Base-by-base conservation (phyloP, 768 basidiomycete species). In the Tricholoma sp. region DNA sequence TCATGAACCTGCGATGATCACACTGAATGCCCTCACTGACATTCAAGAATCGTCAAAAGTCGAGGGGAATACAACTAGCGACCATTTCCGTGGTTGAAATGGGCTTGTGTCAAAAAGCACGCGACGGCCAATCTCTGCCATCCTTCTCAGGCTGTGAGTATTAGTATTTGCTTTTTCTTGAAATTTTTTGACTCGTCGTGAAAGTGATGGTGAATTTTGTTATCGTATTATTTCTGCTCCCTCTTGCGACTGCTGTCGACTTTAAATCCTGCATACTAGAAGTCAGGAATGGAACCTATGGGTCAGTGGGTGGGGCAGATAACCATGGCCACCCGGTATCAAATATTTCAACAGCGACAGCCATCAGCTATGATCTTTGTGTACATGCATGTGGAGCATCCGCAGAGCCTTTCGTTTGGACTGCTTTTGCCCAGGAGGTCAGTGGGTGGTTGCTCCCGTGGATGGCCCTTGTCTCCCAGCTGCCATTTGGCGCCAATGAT, bases 371-470 rank as follows among this genome's bases (percentile, higher is more conserved):
- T 55, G 42, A 68, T 3, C 56, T 70, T 36, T 73, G 73, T 50
- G 13, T 59, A 12, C 44, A 41, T 4, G 62, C 62, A 4, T 74
- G 73, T 44, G 70, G 72, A 1, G 8, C 52, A 11, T 66, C 54
- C 10, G 32, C 62, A 29, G 64, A 67, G 51, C 58, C 65, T 15
- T 70, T 72, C 57, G 24, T 57, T 13, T 74, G 73, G 74, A 60
- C 66, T 0, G 52, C 62, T 7, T 74, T 74, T 57, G 70, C 69
- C 9, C 74, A 75, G 47, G 67, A 76, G 47, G 78, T 74, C 59
- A 67, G 70, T 6, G 60, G 76, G 0, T 81, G 79, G 80, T 65
- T 81, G 2, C 54, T 81, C 8, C 80, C 80, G 6, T 79, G 76
- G 70, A 69, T 81, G 12, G 77, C 79, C 1, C 58, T 81, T 7